Percentiles rank a stretch among this genome's conserved stretches.
Conservation (phyloP, 805 yeast genomes). For the Saccharomycopsis javanensis region DNA sequence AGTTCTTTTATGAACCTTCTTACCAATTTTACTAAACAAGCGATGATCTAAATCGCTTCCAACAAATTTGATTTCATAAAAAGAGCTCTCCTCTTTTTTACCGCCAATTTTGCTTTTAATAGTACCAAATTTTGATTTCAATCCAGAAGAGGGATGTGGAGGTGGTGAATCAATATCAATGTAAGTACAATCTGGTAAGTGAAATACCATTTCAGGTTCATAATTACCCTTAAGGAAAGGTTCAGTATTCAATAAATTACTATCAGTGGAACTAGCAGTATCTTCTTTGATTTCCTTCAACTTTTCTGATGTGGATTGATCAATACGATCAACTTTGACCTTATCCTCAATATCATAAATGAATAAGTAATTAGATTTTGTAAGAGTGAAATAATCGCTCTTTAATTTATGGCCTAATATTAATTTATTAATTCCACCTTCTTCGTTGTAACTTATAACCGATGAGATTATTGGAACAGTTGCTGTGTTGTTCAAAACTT, state of each 20-base stretch:
- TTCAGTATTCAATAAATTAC: slow-evolving; percentile 6
- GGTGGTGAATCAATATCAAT: slow-evolving; percentile 8
- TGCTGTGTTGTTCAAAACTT: slow-evolving; percentile 14
- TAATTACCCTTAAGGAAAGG: slow-evolving; percentile 16
- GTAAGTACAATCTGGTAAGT: slow-evolving; percentile 16
- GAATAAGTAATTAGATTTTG: slow-evolving; percentile 17
- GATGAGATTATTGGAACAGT: slow-evolving; percentile 16
- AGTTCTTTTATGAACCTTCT: slow-evolving; percentile 18
- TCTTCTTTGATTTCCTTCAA: background rate
- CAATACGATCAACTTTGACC: background rate
- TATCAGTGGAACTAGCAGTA: background rate
- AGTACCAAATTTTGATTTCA: slow-evolving; percentile 16
- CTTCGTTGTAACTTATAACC: slow-evolving; percentile 16
- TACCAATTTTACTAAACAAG: slow-evolving; percentile 16
- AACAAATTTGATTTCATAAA: slow-evolving; percentile 14
- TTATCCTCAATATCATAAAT: slow-evolving; percentile 17
- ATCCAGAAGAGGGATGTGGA: slow-evolving; percentile 1
- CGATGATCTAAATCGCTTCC: slow-evolving; percentile 18
- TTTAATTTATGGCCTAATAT: slow-evolving; percentile 15
- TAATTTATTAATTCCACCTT: slow-evolving; percentile 9
- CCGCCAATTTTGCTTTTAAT: slow-evolving; percentile 6
- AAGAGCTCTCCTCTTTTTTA: background rate
- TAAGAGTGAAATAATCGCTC: slow-evolving; percentile 17
- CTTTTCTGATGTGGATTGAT: background rate
- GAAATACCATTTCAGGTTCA: slow-evolving; percentile 16